Percentiles rank a stretch among this genome's conserved stretches.
phyloP scores from a whole-genome alignment of 495 filamentous ascomycete genomes.

The Aspergillus olivimuriae region DNA sequence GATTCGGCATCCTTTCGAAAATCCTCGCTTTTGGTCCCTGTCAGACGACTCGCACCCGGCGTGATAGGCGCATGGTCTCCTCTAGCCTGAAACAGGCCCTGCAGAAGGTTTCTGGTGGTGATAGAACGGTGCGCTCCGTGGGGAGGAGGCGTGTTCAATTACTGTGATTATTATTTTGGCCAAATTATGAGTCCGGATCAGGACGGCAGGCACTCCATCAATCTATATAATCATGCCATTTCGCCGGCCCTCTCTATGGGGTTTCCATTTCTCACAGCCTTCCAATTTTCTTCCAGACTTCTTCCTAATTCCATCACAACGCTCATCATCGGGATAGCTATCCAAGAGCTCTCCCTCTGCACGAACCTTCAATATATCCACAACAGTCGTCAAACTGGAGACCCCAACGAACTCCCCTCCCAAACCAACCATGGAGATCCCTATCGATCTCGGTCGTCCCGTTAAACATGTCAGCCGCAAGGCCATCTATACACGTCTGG shows the following conservation, averaged over 20 bases:
- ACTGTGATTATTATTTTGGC: too few species aligned
- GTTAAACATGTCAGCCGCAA: slow-evolving; percentile 60
- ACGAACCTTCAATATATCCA: too few species aligned
- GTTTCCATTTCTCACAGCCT: slow-evolving; percentile 4
- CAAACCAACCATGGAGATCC: slow-evolving; percentile 15
- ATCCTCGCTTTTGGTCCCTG: slow-evolving; percentile 1
- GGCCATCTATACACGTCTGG: slow-evolving; percentile 60
- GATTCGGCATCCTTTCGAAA: slow-evolving; percentile 7
- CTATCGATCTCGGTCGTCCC: slow-evolving; percentile 16
- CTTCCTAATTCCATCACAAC: not conserved
- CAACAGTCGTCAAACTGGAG: not conserved
- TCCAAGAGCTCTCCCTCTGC: too few species aligned
- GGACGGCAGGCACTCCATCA: too few species aligned
- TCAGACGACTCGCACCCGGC: not conserved
- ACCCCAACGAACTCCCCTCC: not conserved
- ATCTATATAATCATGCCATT: slow-evolving; percentile 18
- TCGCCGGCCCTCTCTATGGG: slow-evolving; percentile 2
- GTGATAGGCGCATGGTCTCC: slow-evolving; percentile 2
- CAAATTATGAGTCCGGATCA: too few species aligned
- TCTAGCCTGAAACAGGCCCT: slow-evolving; percentile 4
- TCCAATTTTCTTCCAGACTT: slow-evolving; percentile 1
- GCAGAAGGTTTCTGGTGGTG: not conserved
- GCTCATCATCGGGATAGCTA: too few species aligned
- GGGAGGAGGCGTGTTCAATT: too few species aligned
- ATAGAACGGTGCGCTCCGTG: not conserved